A percentile compares a stretch with the other conserved stretches of the same genome.
Conservation (phyloP, 805 yeast genomes). For the Candida ortonii region DNA sequence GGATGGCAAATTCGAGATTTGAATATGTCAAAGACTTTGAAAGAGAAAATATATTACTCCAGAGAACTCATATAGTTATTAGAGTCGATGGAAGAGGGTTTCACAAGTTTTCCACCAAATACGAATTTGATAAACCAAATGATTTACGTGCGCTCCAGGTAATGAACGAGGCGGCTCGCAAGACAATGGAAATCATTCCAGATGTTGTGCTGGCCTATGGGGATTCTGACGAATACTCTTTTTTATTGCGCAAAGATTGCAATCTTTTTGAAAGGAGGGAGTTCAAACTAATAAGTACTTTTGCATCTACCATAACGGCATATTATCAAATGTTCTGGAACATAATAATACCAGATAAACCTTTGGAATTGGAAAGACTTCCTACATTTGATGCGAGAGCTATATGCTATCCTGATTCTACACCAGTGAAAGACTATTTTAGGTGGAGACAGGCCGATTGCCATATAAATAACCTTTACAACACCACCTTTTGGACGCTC, state of each 20-base stretch:
- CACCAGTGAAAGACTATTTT: constrained; percentile 71
- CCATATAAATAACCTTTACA: constrained; percentile 91
- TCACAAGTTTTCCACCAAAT: constrained; percentile 74
- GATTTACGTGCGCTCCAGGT: constrained; percentile 71
- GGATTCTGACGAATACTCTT: constrained; percentile 92
- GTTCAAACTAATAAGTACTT: constrained; percentile 73
- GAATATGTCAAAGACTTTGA: constrained; percentile 88
- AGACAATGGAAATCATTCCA: constrained; percentile 59
- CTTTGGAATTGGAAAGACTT: constrained; percentile 41
- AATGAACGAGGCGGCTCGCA: constrained; percentile 78
- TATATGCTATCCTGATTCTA: constrained; percentile 70
- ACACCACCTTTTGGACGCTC: constrained; percentile 88
- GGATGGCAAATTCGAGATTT: constrained; percentile 80
- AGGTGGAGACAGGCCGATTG: constrained; percentile 96
- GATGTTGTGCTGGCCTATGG: constrained; percentile 86
- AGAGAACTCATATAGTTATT: constrained; percentile 76
- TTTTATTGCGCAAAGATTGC: constrained; percentile 64
- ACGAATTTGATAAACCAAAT: constrained; percentile 83
- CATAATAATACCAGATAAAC: constrained; percentile 50
- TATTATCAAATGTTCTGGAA: constrained; percentile 71
- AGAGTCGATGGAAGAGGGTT: constrained; percentile 94
- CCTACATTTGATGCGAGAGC: constrained; percentile 94
- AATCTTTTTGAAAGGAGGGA: constrained; percentile 78
- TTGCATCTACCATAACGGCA: constrained; percentile 79
- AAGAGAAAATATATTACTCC: constrained; percentile 65